Evolutionary conservation across 2,329 filamentous ascomycete species (phyloP).

Genomic region (Diaporthe nobilis): DNA sequence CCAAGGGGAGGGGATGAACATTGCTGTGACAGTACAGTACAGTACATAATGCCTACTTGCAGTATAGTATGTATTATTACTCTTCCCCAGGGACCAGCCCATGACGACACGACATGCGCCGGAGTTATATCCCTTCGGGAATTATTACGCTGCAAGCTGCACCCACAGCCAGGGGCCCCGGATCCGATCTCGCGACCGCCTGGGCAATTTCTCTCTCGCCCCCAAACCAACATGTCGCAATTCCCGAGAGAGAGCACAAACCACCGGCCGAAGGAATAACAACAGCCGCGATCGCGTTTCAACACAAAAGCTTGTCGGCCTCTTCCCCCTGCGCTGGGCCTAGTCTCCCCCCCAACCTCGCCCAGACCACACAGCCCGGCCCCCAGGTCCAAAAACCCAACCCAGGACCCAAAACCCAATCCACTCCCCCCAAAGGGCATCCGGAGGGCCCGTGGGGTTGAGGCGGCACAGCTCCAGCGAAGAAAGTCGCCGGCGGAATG

Average conservation of each 20-base stretch:
- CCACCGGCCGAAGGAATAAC: neutral
- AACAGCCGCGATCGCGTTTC: constrained; percentile 27
- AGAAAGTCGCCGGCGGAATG: constrained; percentile 1
- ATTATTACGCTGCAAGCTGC: constrained; percentile 8
- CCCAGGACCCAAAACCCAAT: neutral
- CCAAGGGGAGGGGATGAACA: neutral
- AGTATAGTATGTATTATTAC: neutral
- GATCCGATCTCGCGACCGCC: constrained; percentile 11
- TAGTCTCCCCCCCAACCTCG: neutral
- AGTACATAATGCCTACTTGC: neutral
- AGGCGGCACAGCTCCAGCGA: neutral
- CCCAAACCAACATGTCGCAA: neutral
- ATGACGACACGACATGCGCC: constrained; percentile 26
- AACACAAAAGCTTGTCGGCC: constrained; percentile 28
- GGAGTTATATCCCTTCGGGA: constrained; percentile 16
- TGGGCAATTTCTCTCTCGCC: neutral
- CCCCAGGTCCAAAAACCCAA: neutral
- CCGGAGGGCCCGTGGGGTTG: neutral
- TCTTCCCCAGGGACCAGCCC: neutral
- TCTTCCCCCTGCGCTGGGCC: constrained; percentile 16
- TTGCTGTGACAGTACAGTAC: neutral
- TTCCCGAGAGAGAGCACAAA: neutral
- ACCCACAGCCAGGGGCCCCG: neutral
- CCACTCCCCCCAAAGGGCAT: neutral
- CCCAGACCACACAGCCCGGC: neutral